Percentiles rank a stretch among this genome's conserved stretches.
Conservation (phyloP, 1,139 yeast species). For the Tardiomyces digboiensis region DNA sequence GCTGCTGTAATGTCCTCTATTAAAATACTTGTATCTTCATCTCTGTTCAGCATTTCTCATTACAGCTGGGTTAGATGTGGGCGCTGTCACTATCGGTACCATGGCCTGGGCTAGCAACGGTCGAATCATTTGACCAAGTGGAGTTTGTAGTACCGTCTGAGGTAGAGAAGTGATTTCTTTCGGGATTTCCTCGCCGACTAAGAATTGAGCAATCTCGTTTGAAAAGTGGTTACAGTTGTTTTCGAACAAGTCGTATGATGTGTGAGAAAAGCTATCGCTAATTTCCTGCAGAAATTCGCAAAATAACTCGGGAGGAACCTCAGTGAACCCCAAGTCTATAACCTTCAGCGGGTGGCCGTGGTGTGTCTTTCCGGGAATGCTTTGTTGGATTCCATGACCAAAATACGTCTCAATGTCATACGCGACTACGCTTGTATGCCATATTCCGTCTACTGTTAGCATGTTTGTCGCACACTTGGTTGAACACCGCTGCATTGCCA, state of each 20-base stretch:
- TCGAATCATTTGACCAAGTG: conserved; percentile 43
- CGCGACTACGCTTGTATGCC: conserved; percentile 55
- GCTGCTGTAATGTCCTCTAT: no score
- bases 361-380: conserved; percentile 45
- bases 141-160: conserved; percentile 45
- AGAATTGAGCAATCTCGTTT: conserved; percentile 46
- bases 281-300: conserved; percentile 45
- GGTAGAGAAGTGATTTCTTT: conserved; percentile 44
- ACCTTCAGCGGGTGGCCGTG: conserved; percentile 50
- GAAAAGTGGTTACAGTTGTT: conserved; percentile 68
- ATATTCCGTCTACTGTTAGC: conserved; percentile 43
- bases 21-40: no score
- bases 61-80: neutral
- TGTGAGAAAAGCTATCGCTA: conserved; percentile 37
- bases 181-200: conserved; percentile 46
- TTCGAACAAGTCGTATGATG: conserved; percentile 47
- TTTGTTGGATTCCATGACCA: conserved; percentile 48
- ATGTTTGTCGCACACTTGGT: conserved; percentile 33
- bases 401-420: conserved; percentile 49
- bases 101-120: neutral
- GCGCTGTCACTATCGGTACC: neutral
- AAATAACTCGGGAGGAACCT: conserved; percentile 41
- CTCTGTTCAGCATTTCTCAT: neutral
- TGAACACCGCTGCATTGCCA: neutral
- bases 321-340: conserved; percentile 45